phyloP scores from a whole-genome alignment of 352 stramenopile species.

The Phytopythium vexans region DNA sequence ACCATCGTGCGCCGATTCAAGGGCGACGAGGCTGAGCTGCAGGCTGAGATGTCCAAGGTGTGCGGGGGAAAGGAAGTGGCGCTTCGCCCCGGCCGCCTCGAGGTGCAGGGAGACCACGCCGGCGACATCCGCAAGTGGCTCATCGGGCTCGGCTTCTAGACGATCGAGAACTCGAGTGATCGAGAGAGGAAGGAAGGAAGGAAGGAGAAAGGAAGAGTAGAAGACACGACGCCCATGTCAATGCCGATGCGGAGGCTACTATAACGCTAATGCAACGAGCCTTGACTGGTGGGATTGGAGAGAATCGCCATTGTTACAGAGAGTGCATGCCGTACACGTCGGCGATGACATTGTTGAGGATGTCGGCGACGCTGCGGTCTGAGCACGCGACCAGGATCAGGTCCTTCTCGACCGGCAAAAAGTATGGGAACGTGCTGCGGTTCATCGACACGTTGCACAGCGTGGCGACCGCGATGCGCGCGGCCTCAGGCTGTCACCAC shows the following conservation, averaged over 20 bases:
- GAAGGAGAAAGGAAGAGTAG: slow-evolving; percentile 2
- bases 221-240: slow-evolving; percentile 3
- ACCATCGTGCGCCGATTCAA: slow-evolving; percentile 82
- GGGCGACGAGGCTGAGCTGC: slow-evolving; percentile 75
- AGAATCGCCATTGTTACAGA: slow-evolving; percentile 22
- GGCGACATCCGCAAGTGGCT: slow-evolving; percentile 82
- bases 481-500: slow-evolving; percentile 49
- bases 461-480: slow-evolving; percentile 67
- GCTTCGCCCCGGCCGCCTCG: slow-evolving; percentile 63
- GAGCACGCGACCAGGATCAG: slow-evolving; percentile 70
- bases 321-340: slow-evolving; percentile 84
- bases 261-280: too few species aligned
- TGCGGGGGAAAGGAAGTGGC: slow-evolving; percentile 74
- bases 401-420: slow-evolving; percentile 75
- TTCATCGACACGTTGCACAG: slow-evolving; percentile 80
- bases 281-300: too few species aligned
- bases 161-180: not conserved
- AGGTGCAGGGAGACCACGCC: slow-evolving; percentile 75
- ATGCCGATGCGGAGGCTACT: not conserved
- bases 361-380: slow-evolving; percentile 72
- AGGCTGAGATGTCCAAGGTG: slow-evolving; percentile 82
- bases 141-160: slow-evolving; percentile 77
- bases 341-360: slow-evolving; percentile 77
- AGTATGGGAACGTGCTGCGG: slow-evolving; percentile 70
- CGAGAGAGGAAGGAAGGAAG: slow-evolving; percentile 1